Evolutionary conservation across 371 early-diverging fungal species (phyloP).

Genomic region (Rhizopus arrhizus): DNA sequence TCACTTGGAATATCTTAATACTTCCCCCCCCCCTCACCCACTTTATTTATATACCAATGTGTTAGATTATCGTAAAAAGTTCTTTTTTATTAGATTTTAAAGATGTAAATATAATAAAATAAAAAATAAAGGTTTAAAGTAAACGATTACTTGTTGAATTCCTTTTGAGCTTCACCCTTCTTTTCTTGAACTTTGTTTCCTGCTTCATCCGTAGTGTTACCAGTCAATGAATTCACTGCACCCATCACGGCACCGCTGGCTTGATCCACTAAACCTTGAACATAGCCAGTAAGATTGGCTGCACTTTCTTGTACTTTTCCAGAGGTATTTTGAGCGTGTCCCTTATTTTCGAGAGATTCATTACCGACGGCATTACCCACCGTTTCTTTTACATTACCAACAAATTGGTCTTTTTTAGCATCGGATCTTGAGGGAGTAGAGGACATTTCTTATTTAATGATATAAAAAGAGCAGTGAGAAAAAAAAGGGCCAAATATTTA

Average conservation of each 20-base stretch:
- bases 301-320: constrained; percentile 28
- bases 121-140: too few relatives aligned
- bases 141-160: constrained; percentile 18
- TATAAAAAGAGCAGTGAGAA: neutral
- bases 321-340: constrained; percentile 30
- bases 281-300: constrained; percentile 25
- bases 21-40: neutral
- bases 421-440: constrained; percentile 27
- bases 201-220: constrained; percentile 27
- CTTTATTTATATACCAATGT: too few relatives aligned
- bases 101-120: too few relatives aligned
- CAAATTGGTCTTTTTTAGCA: constrained; percentile 34
- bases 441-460: constrained; percentile 7
- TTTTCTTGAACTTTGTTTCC: constrained; percentile 27
- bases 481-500: neutral
- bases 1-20: constrained; percentile 51
- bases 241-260: constrained; percentile 28
- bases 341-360: constrained; percentile 46
- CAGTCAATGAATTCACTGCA: constrained; percentile 28
- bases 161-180: constrained; percentile 36
- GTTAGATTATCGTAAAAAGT: too few relatives aligned
- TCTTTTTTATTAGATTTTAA: too few relatives aligned
- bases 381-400: constrained; percentile 48
- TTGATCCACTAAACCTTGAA: constrained; percentile 26
- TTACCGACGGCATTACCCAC: constrained; percentile 48